Percentiles rank a stretch among this genome's conserved stretches.
Conservation (phyloP, 2,329 filamentous ascomycete genomes). For the Ceratocystis huliohia region DNA sequence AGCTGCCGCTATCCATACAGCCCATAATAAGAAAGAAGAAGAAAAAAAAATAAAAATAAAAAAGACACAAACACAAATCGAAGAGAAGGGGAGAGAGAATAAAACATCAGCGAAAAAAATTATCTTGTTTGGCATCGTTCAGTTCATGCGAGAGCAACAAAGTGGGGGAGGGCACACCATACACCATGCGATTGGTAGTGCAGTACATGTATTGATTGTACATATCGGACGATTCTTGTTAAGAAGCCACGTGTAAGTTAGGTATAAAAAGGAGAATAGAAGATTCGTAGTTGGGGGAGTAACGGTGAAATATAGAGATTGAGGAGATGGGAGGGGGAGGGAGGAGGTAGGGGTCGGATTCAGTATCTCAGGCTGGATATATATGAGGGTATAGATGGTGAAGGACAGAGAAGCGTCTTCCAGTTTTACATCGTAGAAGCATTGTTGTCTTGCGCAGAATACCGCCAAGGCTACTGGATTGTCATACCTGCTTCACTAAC, state of each 20-base stretch:
- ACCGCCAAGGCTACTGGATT: background rate
- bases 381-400: background rate
- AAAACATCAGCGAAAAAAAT: background rate
- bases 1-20: slow-evolving; percentile 4
- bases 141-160: slow-evolving; percentile 3
- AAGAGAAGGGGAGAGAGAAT: background rate
- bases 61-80: no score
- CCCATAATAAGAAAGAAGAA: background rate
- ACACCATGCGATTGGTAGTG: background rate
- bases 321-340: background rate
- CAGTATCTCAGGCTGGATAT: background rate
- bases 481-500: background rate
- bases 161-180: background rate
- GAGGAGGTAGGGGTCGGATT: background rate
- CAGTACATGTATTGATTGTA: slow-evolving; percentile 11
- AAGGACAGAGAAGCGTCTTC: background rate
- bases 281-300: background rate
- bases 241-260: background rate
- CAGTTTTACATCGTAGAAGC: background rate
- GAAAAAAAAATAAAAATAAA: background rate
- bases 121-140: background rate
- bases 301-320: background rate
- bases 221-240: slow-evolving; percentile 3
- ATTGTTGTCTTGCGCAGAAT: background rate
- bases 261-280: background rate